Evolutionary conservation across 768 basidiomycete species (phyloP).

Genomic region (Lactarius hengduanensis): DNA sequence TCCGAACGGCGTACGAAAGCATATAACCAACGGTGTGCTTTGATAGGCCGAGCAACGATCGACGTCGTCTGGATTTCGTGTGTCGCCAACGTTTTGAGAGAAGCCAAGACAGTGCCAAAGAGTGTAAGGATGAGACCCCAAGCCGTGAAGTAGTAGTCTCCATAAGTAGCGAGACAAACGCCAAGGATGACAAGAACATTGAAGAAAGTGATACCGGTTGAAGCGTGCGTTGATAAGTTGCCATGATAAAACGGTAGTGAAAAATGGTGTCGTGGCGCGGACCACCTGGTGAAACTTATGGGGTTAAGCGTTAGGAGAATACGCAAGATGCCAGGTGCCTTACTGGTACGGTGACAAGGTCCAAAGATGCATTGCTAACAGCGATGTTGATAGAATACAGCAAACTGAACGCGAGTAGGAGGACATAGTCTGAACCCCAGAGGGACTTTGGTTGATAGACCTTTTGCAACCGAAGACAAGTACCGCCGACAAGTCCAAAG

Average conservation of each 20-base stretch:
- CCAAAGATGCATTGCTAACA: constrained; percentile 88
- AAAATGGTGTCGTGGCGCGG: constrained; percentile 88
- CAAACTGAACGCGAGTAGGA: constrained; percentile 78
- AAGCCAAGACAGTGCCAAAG: constrained; percentile 86
- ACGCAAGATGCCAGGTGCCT: constrained; percentile 35
- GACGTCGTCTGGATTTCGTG: constrained; percentile 63
- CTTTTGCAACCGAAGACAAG: constrained; percentile 55
- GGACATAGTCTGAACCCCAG: constrained; percentile 49
- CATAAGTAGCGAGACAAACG: constrained; percentile 92
- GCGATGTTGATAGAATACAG: constrained; percentile 94
- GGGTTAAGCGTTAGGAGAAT: background rate
- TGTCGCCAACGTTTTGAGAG: constrained; percentile 91
- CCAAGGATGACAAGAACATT: constrained; percentile 82
- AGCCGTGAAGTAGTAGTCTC: constrained; percentile 89
- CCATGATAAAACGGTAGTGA: constrained; percentile 78
- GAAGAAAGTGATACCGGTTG: constrained; percentile 64
- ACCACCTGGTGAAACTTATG: constrained; percentile 94
- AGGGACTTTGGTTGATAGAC: constrained; percentile 58
- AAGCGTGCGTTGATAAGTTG: constrained; percentile 62
- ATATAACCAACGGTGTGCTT: constrained; percentile 1
- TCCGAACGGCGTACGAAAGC: constrained; percentile 12
- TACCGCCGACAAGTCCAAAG: constrained; percentile 81
- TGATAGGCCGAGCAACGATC: constrained; percentile 26
- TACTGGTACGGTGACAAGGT: constrained; percentile 87
- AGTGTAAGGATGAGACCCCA: constrained; percentile 87